A percentile compares a stretch with the other conserved stretches of the same genome.
phyloP scores from a whole-genome alignment of 306 rosid genomes.

The Gastrolobium villosum region DNA sequence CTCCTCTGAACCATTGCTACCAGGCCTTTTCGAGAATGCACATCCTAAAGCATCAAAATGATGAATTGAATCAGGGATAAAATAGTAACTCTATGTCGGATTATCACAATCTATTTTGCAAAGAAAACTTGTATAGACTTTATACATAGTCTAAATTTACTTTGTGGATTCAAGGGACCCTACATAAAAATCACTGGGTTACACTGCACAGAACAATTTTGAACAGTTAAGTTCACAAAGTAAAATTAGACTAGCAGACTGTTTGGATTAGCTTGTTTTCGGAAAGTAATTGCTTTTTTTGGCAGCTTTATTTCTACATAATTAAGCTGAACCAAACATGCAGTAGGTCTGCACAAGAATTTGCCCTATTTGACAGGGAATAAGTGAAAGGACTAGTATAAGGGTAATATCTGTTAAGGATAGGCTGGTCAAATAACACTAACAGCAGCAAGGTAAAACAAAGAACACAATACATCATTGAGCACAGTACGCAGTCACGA shows the following conservation, averaged over 20 bases:
- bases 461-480: background rate
- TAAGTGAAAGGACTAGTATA: background rate
- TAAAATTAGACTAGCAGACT: background rate
- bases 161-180: background rate
- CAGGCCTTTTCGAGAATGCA: conserved; percentile 92
- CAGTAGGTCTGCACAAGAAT: background rate
- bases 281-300: too few species aligned
- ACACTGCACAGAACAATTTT: conserved; percentile 17
- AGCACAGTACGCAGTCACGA: background rate
- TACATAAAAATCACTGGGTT: conserved; percentile 6
- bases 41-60: conserved; percentile 64
- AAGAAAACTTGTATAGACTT: background rate
- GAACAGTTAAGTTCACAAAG: conserved; percentile 18
- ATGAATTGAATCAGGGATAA: conserved; percentile 39
- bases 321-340: too few species aligned
- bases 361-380: background rate
- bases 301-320: too few species aligned
- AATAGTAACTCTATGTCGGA: background rate
- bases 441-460: conserved; percentile 26
- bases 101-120: background rate
- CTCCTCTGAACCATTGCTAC: conserved; percentile 88
- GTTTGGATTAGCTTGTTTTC: too few species aligned
- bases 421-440: conserved; percentile 15
- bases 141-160: background rate
- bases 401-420: background rate